Evolutionary conservation across 2,329 filamentous ascomycete genomes (phyloP).

Genomic region (Diplodia seriata): DNA sequence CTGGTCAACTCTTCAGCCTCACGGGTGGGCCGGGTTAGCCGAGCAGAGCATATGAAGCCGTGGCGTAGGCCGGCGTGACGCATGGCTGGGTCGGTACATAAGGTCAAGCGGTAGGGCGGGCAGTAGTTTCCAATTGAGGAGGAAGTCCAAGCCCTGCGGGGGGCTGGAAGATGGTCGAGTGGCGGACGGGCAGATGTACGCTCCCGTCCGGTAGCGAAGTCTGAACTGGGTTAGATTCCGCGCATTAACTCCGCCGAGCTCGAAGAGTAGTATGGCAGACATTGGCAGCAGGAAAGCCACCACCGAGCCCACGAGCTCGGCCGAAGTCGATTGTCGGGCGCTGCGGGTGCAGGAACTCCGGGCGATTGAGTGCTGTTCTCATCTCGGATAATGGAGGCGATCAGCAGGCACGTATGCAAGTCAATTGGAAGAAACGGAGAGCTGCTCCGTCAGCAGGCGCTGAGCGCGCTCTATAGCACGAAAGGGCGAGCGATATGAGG

Average conservation of each 20-base stretch:
- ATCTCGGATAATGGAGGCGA: background rate
- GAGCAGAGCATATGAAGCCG: background rate
- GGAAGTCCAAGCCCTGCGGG: background rate
- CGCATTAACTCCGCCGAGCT: background rate
- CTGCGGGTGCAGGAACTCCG: background rate
- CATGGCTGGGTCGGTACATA: too few species aligned
- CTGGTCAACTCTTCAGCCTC: background rate
- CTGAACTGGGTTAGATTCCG: background rate
- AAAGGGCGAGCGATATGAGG: background rate
- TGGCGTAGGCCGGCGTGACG: background rate
- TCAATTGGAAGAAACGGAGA: background rate
- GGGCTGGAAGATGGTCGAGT: background rate
- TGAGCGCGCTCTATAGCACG: background rate
- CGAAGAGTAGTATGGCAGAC: background rate
- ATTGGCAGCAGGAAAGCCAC: background rate
- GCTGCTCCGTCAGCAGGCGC: background rate
- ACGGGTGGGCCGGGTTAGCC: background rate
- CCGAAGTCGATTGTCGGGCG: conserved; percentile 1
- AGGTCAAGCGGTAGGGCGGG: background rate
- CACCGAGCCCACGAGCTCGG: background rate
- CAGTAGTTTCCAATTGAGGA: background rate
- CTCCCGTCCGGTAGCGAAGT: conserved; percentile 8
- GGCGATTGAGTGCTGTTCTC: background rate
- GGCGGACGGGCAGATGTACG: conserved; percentile 9
- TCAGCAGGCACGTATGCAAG: background rate